phyloP scores from a whole-genome alignment of 805 yeast species.

The Debaryomyces hansenii region DNA sequence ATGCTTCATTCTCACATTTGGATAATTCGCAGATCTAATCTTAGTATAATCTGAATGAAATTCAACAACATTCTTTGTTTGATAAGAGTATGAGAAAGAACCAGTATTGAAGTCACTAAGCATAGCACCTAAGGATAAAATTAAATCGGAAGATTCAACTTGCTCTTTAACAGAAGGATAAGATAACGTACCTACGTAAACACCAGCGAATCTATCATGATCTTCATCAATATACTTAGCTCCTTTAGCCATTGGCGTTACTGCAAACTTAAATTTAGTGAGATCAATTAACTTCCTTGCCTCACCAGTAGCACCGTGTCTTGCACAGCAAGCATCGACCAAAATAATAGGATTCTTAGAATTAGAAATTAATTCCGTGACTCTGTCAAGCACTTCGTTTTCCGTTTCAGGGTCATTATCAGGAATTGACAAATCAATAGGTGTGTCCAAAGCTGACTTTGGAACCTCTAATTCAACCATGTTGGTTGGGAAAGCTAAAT shows the following conservation, averaged over 20 bases:
- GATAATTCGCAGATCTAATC: slow-evolving; percentile 15
- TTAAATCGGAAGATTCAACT: slow-evolving; percentile 21
- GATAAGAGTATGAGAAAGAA: slow-evolving; percentile 19
- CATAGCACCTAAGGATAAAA: slow-evolving; percentile 22
- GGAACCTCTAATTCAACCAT: slow-evolving; percentile 35
- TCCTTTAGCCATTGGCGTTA: slow-evolving; percentile 27
- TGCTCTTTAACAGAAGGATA: slow-evolving; percentile 19
- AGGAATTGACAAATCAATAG: slow-evolving; percentile 27
- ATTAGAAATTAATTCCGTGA: slow-evolving; percentile 19
- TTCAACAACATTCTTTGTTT: slow-evolving; percentile 21
- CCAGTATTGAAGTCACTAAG: slow-evolving; percentile 25
- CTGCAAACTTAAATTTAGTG: slow-evolving; percentile 17
- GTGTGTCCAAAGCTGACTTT: slow-evolving; percentile 24
- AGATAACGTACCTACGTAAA: slow-evolving; percentile 23
- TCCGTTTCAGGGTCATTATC: slow-evolving; percentile 33
- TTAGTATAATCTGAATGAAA: slow-evolving; percentile 22
- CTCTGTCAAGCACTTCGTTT: slow-evolving; percentile 27
- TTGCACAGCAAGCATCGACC: slow-evolving; percentile 20
- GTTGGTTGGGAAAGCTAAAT: slow-evolving; percentile 36
- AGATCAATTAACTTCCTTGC: slow-evolving; percentile 15
- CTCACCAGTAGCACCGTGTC: slow-evolving; percentile 18
- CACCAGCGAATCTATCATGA: slow-evolving; percentile 19
- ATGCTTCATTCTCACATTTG: slow-evolving; percentile 20
- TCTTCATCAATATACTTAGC: slow-evolving; percentile 16
- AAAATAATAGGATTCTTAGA: slow-evolving; percentile 19